Evolutionary conservation across 1,284 basidiomycete species (phyloP).

Genomic region (Cerioporus squamosus): DNA sequence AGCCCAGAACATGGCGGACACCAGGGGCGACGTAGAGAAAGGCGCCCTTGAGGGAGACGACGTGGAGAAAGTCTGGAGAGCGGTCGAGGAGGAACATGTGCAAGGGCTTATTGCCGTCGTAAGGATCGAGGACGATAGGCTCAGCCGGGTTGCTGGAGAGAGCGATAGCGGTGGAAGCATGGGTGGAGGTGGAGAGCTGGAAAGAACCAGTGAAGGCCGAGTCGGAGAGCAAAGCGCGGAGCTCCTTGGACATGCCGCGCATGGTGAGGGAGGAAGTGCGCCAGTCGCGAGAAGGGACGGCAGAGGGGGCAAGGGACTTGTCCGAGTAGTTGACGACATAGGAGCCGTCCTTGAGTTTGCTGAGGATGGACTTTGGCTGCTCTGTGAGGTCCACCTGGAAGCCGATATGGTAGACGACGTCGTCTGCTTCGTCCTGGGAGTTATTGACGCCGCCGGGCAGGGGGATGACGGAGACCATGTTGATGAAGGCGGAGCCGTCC

Average conservation of each 20-base stretch:
- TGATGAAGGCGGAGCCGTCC: slow-evolving; percentile 85
- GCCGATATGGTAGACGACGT: slow-evolving; percentile 86
- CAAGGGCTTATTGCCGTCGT: slow-evolving; percentile 51
- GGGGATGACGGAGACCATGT: slow-evolving; percentile 86
- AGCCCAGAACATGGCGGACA: slow-evolving; percentile 78
- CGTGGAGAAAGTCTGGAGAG: slow-evolving; percentile 83
- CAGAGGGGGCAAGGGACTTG: slow-evolving; percentile 19
- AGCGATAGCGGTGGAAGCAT: slow-evolving; percentile 28
- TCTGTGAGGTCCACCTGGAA: slow-evolving; percentile 92
- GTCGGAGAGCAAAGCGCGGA: slow-evolving; percentile 44
- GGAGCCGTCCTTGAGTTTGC: slow-evolving; percentile 76
- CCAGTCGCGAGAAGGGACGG: slow-evolving; percentile 35
- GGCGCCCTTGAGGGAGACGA: slow-evolving; percentile 91
- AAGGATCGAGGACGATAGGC: slow-evolving; percentile 27
- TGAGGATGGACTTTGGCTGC: slow-evolving; percentile 84
- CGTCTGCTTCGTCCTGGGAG: slow-evolving; percentile 49
- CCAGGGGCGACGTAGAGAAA: slow-evolving; percentile 92
- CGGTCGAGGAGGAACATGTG: slow-evolving; percentile 73
- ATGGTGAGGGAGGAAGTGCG: slow-evolving; percentile 38
- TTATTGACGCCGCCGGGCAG: slow-evolving; percentile 68
- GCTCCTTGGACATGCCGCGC: slow-evolving; percentile 44
- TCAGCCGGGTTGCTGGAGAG: slow-evolving; percentile 24
- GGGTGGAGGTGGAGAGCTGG: slow-evolving; percentile 38
- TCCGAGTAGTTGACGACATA: slow-evolving; percentile 63
- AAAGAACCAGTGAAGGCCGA: slow-evolving; percentile 43